These are phyloP conservation scores for Physcomitrellopsis africana DNA, from an alignment of 225 moss, liverwort and hornwort species.

Conservation along the genomic window DNA sequence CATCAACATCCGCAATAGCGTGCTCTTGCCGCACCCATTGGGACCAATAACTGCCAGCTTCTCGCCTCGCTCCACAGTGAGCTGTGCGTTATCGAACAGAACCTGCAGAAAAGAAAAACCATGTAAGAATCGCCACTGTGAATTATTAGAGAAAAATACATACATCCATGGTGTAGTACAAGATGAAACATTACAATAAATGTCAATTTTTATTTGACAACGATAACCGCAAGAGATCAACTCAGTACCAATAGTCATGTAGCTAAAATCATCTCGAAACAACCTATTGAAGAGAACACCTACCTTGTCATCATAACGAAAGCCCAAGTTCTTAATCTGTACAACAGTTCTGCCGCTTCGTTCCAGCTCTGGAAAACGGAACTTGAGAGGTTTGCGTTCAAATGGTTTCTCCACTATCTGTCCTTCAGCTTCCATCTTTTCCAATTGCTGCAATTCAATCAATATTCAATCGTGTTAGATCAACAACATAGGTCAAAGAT, in stretches of 20 bases:
- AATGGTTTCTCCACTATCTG: conserved; percentile 90
- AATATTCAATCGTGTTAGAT: neutral
- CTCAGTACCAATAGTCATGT: no score
- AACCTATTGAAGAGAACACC: neutral
- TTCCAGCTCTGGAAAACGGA: conserved; percentile 94
- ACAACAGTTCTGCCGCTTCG: conserved; percentile 86
- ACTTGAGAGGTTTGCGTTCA: conserved; percentile 79
- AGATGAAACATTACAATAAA: no score
- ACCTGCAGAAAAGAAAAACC: conserved; percentile 24
- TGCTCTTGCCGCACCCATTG: conserved; percentile 97
- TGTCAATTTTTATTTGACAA: no score
- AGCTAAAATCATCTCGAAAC: no score
- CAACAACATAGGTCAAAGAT: neutral
- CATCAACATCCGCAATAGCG: conserved; percentile 80
- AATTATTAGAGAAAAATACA: neutral
- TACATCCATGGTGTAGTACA: no score
- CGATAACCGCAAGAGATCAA: no score
- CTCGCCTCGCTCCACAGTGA: conserved; percentile 90
- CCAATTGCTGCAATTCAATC: conserved; percentile 62
- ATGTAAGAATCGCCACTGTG: neutral
- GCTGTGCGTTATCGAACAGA: conserved; percentile 76
- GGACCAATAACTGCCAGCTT: conserved; percentile 95
- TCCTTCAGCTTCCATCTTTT: conserved; percentile 86
- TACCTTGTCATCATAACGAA: conserved; percentile 72
- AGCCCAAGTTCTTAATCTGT: conserved; percentile 64